Conservation (phyloP, 352 stramenopile species). For the Sclerospora graminicola region DNA sequence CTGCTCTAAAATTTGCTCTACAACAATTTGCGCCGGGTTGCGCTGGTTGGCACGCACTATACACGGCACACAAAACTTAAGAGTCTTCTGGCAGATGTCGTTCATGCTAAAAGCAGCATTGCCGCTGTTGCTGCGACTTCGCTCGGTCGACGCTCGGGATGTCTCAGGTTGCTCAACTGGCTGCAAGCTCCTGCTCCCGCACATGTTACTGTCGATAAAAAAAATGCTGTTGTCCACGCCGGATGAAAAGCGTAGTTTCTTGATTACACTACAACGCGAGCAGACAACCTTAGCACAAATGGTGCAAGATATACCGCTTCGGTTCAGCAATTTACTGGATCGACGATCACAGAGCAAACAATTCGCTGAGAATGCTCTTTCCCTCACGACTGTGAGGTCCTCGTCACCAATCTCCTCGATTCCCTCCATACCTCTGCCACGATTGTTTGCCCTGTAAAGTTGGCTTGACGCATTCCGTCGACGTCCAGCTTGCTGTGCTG, state of each 20-base stretch:
- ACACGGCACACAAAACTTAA: slow-evolving; percentile 43
- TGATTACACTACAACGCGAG: slow-evolving; percentile 35
- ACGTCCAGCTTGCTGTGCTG: slow-evolving; percentile 29
- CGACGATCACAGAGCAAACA: slow-evolving; percentile 32
- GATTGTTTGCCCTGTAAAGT: slow-evolving; percentile 9
- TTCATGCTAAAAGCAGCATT: slow-evolving; percentile 15
- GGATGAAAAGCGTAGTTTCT: slow-evolving; percentile 34
- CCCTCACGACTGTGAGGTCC: slow-evolving; percentile 3
- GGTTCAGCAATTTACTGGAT: slow-evolving; percentile 23
- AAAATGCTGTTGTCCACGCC: slow-evolving; percentile 12
- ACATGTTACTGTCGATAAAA: background rate
- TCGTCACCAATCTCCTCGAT: slow-evolving; percentile 25
- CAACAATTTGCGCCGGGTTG: slow-evolving; percentile 27
- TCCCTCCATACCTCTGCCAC: slow-evolving; percentile 17
- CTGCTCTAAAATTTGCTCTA: slow-evolving; percentile 28
- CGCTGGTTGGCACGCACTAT: slow-evolving; percentile 31
- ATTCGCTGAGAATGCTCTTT: slow-evolving; percentile 8
- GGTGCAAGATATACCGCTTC: slow-evolving; percentile 19
- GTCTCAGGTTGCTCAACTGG: slow-evolving; percentile 17
- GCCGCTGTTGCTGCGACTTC: slow-evolving; percentile 16
- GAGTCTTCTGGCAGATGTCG: slow-evolving; percentile 30
- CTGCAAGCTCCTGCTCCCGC: slow-evolving; percentile 17
- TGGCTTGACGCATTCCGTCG: slow-evolving; percentile 15
- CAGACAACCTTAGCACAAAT: slow-evolving; percentile 30
- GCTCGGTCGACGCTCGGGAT: slow-evolving; percentile 18